Evolutionary conservation across 352 stramenopile species (phyloP), one percentile per base, ranked within the genome.

Genomic region (Phytophthora tubulina): DNA sequence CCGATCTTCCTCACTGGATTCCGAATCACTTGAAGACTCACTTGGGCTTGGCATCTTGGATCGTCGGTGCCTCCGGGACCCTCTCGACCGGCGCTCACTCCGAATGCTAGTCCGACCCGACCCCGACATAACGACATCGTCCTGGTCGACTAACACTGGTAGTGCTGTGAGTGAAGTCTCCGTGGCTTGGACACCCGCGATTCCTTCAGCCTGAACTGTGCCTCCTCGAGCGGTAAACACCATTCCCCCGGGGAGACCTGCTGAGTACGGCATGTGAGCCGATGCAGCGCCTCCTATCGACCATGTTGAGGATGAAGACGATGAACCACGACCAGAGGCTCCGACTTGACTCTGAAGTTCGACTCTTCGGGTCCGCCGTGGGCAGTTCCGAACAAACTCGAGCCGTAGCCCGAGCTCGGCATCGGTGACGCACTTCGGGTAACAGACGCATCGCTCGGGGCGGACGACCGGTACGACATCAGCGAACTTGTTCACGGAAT

Each of bases 121-220:
- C 27, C 27, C 53, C 35, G 36, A 35, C 53, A 61, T 50, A 36
- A 61, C n/a, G n/a, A n/a, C n/a, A n/a, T n/a, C n/a, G n/a, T n/a
- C n/a, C n/a, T n/a, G n/a, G n/a, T n/a, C n/a, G 0, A 38, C 53
- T 1, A 31, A 30, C 35, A 41, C n/a, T 15, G 15, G 53, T 39
- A 38, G 7, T 3, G 2, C 7, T 17, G 38, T 13, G 21, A 61
- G 36, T 6, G 9, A 3, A 15, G 36, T 1, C 11, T 41, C 21
- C 36, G 36, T 39, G 11, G 50, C 30, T 30, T 31, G 38, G 5
- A 61, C 14, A 15, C 38, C 21, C 11, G 38, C 6, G 13, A 8
- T 42, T 39, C 53, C 21, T 3, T 6, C 38, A 41, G 3, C 10
- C 4, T 46, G 53, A 31, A n/a, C 9, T 3, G 11, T 11, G 2